These are phyloP conservation scores for Cymbopogon flexuosus DNA, from an alignment of 202 grass and related monocot genomes.

Conservation along the genomic window DNA sequence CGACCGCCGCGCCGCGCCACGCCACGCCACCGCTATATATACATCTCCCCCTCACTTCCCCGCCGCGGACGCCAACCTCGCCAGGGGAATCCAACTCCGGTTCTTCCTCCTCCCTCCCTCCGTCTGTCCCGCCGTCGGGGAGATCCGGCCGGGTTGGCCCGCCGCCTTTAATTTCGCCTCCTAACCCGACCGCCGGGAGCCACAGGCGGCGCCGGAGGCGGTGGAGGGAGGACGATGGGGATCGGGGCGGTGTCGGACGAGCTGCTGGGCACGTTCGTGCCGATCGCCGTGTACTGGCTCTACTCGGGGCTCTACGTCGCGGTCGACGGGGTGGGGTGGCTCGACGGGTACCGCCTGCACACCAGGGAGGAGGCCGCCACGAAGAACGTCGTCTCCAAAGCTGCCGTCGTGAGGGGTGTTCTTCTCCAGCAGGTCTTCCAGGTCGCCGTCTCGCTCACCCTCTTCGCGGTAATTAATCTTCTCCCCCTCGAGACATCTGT, in stretches of 20 bases:
- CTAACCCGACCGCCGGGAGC: background rate
- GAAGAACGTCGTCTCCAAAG: conserved; percentile 65
- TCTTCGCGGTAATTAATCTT: conserved; percentile 67
- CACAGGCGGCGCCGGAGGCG: background rate
- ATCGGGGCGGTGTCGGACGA: conserved; percentile 65
- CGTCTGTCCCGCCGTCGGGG: background rate
- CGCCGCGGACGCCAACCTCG: background rate
- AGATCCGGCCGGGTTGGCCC: conserved; percentile 40
- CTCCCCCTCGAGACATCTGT: background rate
- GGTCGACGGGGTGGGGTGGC: conserved; percentile 39
- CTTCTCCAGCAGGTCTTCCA: conserved; percentile 79
- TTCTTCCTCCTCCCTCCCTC: background rate
- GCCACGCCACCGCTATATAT: conserved; percentile 13
- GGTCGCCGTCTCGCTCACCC: conserved; percentile 53
- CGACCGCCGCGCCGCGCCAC: conserved; percentile 8
- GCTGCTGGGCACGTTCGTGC: conserved; percentile 64
- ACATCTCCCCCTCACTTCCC: background rate
- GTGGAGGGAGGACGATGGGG: conserved; percentile 31
- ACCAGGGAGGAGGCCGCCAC: conserved; percentile 51
- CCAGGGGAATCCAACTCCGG: background rate
- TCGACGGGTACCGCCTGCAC: conserved; percentile 60
- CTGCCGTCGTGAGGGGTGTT: conserved; percentile 61
- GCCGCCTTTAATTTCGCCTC: background rate
- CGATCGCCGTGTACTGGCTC: conserved; percentile 79
- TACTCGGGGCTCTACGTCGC: conserved; percentile 71